Base-by-base conservation (phyloP, 768 basidiomycete genomes). In the Crucibulum laeve region DNA sequence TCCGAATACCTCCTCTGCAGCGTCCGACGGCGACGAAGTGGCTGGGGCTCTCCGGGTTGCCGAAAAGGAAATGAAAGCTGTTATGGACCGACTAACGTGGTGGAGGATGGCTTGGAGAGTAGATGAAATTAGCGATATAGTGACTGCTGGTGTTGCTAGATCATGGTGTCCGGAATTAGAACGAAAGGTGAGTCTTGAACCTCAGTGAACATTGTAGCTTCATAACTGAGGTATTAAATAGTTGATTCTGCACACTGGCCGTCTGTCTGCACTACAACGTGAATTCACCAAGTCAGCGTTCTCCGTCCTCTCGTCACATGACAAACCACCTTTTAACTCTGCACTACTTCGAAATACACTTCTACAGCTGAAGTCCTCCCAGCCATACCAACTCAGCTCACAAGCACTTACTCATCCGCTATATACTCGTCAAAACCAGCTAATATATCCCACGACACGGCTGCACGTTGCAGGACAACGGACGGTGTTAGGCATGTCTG, bases 381-480 rank as follows among this genome's bases (percentile, higher is more conserved):
- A 77, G 4, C 52, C 67, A 1, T 76, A 73, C 44, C 49, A 49
- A 11, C 61, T 87, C 18, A 59, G 64, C 6, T 63, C 78, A 7
- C 50, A 54, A 11, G 66, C 71, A 10, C 71, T 88, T 22, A 75
- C 67, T 0, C 52, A 51, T 1, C 83, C 85, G 1, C 62, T 88
- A 38, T 53, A 63, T 44, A 55, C 63, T 6, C 76, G 87, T 3
- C 71, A 73, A 40, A 55, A 53, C 7, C 81, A 84, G 51, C 64
- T 89, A 36, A 60, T 69, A 32, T 69, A 74, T 43, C 76, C 83
- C 13, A 84, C 81, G 3, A 63, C 69, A 5, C 69, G 68, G 14
- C 67, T 91, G 23, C 85, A 90, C 52, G 53, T 75, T n/a, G 67
- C 77, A 15, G 87, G 77, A 3, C 85, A 89, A 53, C 67, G 68